phyloP scores from a whole-genome alignment of 352 stramenopile species.

The Thalassiosira pacifica region DNA sequence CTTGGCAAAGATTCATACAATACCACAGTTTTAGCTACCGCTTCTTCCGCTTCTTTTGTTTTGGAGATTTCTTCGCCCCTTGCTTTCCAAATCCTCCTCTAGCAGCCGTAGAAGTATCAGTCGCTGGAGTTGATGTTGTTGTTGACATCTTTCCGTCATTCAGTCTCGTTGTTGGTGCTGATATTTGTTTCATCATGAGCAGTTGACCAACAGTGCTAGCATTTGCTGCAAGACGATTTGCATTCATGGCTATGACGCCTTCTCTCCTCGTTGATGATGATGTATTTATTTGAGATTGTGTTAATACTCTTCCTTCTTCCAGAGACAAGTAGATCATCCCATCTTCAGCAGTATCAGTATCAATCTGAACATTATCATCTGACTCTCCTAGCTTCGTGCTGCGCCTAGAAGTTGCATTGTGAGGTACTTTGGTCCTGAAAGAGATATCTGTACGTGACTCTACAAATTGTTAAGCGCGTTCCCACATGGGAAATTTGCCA shows the following conservation, averaged over 20 bases:
- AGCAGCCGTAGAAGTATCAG: neutral
- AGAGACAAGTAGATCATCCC: neutral
- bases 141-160: neutral
- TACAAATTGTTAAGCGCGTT: no score
- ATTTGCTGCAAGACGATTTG: conserved; percentile 43
- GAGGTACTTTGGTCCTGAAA: no score
- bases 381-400: no score
- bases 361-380: no score
- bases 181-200: conserved; percentile 59
- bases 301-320: conserved; percentile 1
- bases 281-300: neutral
- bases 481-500: no score
- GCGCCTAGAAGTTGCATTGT: no score
- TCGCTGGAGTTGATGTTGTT: neutral
- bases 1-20: no score
- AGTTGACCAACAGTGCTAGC: conserved; percentile 54
- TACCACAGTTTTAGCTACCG: no score
- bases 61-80: neutral
- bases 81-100: neutral
- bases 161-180: neutral
- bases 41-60: neutral
- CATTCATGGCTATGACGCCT: conserved; percentile 30
- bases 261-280: neutral
- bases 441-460: no score
- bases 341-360: neutral